A percentile compares a stretch with the other conserved stretches of the same genome.
Evolutionary conservation across 176 grass and related monocot genomes (phyloP).

Genomic region (Lolium perenne): DNA sequence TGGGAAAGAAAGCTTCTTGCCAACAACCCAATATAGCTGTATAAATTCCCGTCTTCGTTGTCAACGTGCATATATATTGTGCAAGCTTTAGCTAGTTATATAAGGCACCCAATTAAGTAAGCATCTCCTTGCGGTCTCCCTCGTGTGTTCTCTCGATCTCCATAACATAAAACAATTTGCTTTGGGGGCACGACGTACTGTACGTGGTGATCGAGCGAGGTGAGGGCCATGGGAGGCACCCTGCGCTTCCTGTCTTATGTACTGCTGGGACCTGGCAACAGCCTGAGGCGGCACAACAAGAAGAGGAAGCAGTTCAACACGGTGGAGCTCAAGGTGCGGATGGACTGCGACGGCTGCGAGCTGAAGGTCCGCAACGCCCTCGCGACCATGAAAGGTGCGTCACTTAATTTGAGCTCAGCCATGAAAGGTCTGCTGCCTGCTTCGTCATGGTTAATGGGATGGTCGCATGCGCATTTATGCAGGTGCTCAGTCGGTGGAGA

Average conservation of each 20-base stretch:
- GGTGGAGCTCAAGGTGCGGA: conserved; percentile 86
- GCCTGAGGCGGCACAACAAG: conserved; percentile 44
- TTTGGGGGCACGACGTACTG: background rate
- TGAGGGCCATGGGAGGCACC: conserved; percentile 56
- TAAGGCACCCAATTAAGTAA: background rate
- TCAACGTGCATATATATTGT: background rate
- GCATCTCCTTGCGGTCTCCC: no score
- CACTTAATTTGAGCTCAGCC: no score
- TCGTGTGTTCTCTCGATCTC: background rate
- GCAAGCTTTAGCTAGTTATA: background rate
- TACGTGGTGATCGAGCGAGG: background rate
- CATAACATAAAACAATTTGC: background rate
- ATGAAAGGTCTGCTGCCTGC: no score
- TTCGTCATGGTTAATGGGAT: background rate
- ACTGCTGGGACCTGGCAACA: conserved; percentile 38
- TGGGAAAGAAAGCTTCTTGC: background rate
- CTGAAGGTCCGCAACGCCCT: conserved; percentile 81
- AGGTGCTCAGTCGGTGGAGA: conserved; percentile 89
- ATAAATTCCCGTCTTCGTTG: background rate
- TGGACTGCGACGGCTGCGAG: conserved; percentile 95
- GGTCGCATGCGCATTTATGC: background rate
- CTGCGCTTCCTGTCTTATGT: conserved; percentile 58
- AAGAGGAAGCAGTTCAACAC: conserved; percentile 83
- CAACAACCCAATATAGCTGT: conserved; percentile 17
- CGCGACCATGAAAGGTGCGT: conserved; percentile 72